Evolutionary conservation across 768 basidiomycete genomes (phyloP).

Genomic region (Neoboletus magnificus): DNA sequence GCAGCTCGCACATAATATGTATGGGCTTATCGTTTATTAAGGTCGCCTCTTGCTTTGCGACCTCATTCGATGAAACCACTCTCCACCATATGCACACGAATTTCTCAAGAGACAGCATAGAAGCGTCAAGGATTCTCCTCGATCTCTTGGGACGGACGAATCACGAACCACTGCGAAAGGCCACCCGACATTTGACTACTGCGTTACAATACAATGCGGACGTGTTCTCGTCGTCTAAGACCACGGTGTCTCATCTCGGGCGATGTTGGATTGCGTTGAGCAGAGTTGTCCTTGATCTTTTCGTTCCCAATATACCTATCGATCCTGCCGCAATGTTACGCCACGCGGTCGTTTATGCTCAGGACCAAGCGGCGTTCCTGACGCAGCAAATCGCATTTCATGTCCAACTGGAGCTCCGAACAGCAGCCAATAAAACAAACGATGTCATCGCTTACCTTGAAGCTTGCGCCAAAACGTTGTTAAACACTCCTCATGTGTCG

Average conservation of each 20-base stretch:
- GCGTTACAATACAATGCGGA: conserved; percentile 19
- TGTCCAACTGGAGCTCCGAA: conserved; percentile 47
- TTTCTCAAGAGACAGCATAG: conserved; percentile 4
- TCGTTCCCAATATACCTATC: conserved; percentile 79
- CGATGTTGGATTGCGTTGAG: conserved; percentile 60
- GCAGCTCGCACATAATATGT: neutral
- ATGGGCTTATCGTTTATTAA: conserved; percentile 20
- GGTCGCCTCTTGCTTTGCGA: conserved; percentile 45
- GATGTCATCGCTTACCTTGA: conserved; percentile 46
- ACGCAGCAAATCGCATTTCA: conserved; percentile 53
- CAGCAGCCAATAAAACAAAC: conserved; percentile 56
- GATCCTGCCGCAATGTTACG: conserved; percentile 77
- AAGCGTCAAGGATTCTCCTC: conserved; percentile 26
- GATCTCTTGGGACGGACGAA: conserved; percentile 33
- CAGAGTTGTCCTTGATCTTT: conserved; percentile 60
- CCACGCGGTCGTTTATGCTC: conserved; percentile 43
- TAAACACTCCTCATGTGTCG: conserved; percentile 23
- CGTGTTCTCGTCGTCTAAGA: conserved; percentile 12
- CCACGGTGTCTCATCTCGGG: conserved; percentile 38
- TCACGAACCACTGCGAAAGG: conserved; percentile 34
- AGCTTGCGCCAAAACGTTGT: conserved; percentile 28
- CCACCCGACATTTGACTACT: conserved; percentile 32
- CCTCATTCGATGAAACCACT: conserved; percentile 34
- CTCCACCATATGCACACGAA: conserved; percentile 12
- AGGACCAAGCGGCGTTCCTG: conserved; percentile 40